Percentiles rank a stretch among this genome's conserved stretches.
phyloP scores from a whole-genome alignment of 257 asterid species.

The Plantago major region DNA sequence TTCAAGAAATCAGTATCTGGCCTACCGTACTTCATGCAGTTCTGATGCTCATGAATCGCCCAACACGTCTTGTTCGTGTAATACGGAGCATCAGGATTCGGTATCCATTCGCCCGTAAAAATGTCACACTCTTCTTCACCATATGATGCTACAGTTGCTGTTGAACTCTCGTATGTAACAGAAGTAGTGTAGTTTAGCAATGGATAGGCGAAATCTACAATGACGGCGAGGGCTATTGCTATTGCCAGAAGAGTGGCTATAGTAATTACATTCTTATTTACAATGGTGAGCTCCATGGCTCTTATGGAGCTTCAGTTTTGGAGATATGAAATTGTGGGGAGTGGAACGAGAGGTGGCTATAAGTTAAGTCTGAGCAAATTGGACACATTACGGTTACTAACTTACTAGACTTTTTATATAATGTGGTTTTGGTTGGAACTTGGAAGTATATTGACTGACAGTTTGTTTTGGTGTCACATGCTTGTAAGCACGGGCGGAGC shows the following conservation, averaged over 20 bases:
- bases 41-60: slow-evolving; percentile 58
- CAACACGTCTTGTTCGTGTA: slow-evolving; percentile 54
- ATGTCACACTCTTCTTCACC: slow-evolving; percentile 43
- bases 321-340: background rate
- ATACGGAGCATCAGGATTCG: slow-evolving; percentile 59
- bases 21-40: slow-evolving; percentile 56
- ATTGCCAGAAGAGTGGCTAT: slow-evolving; percentile 16
- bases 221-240: slow-evolving; percentile 24
- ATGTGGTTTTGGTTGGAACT: no score
- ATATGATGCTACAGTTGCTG: slow-evolving; percentile 8
- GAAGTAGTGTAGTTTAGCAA: slow-evolving; percentile 13
- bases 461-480: no score
- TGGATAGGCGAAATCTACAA: slow-evolving; percentile 33
- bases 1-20: slow-evolving; percentile 50
- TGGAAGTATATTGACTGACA: no score
- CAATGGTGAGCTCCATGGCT: slow-evolving; percentile 34
- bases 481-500: no score
- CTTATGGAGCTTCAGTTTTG: background rate
- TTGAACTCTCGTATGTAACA: slow-evolving; percentile 14
- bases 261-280: slow-evolving; percentile 17
- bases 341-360: background rate
- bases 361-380: background rate
- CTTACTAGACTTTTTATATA: no score
- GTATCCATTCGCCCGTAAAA: slow-evolving; percentile 81
- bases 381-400: no score